Evolutionary conservation across 352 stramenopile species (phyloP).

Genomic region (Pythium grandisporangium): DNA sequence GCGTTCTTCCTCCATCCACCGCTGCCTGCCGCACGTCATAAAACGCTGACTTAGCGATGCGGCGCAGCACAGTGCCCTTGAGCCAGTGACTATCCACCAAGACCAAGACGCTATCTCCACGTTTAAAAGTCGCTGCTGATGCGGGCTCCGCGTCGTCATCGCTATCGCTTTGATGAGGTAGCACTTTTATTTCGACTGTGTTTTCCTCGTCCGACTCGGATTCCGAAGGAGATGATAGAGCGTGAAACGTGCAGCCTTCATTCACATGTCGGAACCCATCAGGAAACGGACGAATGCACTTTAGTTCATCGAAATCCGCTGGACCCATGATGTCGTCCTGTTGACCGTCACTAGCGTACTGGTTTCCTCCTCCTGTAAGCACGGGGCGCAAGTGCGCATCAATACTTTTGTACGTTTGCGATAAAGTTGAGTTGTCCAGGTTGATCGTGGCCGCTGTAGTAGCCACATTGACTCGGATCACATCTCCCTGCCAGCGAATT

Average conservation of each 20-base stretch:
- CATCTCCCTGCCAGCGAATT: conserved; percentile 13
- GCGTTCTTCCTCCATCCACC: no score
- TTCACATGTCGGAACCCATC: conserved; percentile 54
- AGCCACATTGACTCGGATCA: conserved; percentile 3
- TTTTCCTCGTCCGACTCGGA: conserved; percentile 10
- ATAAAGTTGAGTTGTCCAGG: no score
- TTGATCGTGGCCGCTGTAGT: no score
- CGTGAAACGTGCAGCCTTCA: conserved; percentile 25
- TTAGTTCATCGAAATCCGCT: conserved; percentile 30
- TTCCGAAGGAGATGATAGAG: conserved; percentile 23
- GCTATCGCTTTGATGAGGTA: conserved; percentile 10
- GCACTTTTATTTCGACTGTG: conserved; percentile 4
- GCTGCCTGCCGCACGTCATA: conserved; percentile 49
- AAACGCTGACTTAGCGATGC: conserved; percentile 35
- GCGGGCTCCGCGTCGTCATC: conserved; percentile 21
- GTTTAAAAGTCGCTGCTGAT: no score
- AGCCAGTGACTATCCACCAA: conserved; percentile 20
- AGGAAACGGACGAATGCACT: conserved; percentile 27
- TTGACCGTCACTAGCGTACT: no score
- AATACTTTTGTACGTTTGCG: no score
- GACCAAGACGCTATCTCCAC: conserved; percentile 45
- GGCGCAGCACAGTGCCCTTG: conserved; percentile 21
- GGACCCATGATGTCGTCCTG: no score
- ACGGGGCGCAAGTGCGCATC: no score
- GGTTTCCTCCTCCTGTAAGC: no score